These are phyloP conservation scores for Lepidopterella palustris DNA, from an alignment of 495 filamentous ascomycete species.

Conservation along the genomic window DNA sequence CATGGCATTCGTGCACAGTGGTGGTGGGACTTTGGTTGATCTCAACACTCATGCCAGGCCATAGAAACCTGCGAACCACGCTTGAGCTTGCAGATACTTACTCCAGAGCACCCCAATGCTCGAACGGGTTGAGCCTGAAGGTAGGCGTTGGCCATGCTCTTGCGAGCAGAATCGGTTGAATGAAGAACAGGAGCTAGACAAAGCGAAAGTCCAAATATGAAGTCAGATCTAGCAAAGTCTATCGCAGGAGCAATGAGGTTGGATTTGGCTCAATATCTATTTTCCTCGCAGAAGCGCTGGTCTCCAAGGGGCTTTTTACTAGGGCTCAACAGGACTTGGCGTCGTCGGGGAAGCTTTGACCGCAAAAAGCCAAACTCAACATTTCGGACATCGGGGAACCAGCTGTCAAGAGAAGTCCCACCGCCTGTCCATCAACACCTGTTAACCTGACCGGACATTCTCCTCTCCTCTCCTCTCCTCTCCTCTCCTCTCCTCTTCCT, in stretches of 20 bases:
- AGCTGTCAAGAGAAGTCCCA: neutral
- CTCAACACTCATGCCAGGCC: no score
- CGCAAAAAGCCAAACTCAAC: neutral
- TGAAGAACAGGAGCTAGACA: no score
- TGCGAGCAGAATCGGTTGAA: no score
- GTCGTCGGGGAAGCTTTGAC: neutral
- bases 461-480: conserved; percentile 8
- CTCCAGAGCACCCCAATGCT: no score
- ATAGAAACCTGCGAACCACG: no score
- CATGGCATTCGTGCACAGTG: no score
- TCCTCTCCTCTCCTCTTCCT: conserved; percentile 10
- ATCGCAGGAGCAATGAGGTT: neutral
- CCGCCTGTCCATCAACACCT: conserved; percentile 8
- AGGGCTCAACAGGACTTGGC: neutral
- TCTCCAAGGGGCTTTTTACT: neutral
- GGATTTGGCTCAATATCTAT: neutral
- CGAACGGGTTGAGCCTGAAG: no score
- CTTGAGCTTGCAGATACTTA: no score
- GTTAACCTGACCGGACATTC: conserved; percentile 6
- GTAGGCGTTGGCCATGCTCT: no score
- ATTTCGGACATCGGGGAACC: neutral
- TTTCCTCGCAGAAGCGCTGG: neutral
- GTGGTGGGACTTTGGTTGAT: no score
- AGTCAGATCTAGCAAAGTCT: no score
- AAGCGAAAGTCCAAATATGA: no score